Evolutionary conservation across 495 filamentous ascomycete species (phyloP), one percentile per base, ranked within the genome.

Genomic region (Podospora anserina): DNA sequence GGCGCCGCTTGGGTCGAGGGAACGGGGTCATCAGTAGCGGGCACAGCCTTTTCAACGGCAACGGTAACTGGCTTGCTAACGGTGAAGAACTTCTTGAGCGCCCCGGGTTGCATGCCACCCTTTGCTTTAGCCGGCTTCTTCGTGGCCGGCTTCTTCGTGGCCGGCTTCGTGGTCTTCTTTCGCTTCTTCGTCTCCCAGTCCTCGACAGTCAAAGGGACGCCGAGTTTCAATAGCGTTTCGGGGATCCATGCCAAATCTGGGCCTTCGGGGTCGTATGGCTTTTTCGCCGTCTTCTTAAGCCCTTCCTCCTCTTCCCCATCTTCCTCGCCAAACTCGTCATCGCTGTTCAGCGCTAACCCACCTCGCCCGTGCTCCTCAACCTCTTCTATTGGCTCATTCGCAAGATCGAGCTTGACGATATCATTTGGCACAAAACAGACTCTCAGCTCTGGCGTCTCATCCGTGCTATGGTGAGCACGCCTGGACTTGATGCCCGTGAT

Each of bases 321-420:
- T 34, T 75, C 83, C 19, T 83, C 82, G 16, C 88, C 87, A 60
- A 82, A 84, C 70, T 85, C 86, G 71, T 82, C 87, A 67, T 84
- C 82, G 64, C 81, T 80, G 71, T 83, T 83, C 66, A 86, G 75
- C 49, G 85, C 79, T 16, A 81, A 79, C 57, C 80, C 88, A 74
- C 80, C 79, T 4, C 83, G 80, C 2, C 79, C 80, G 56, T 78
- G 83, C 3, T 79, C 81, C 9, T 82, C 80, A 0, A 66, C 68
- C 15, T 80, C 80, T 64, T 89, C 89, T 53, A 89, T 86, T 32
- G 87, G 85, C 70, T 94, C 92, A 0, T 82, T 80, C 53, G 84
- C 82, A 7, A 97, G 81, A 73, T 97, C 88, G 61, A 97, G 79
- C 3, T 86, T 85, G 27, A 97, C 91, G 44, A 98, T 82, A 34